Conservation (phyloP, 2,329 filamentous ascomycete species). For the Colletotrichum melonis region DNA sequence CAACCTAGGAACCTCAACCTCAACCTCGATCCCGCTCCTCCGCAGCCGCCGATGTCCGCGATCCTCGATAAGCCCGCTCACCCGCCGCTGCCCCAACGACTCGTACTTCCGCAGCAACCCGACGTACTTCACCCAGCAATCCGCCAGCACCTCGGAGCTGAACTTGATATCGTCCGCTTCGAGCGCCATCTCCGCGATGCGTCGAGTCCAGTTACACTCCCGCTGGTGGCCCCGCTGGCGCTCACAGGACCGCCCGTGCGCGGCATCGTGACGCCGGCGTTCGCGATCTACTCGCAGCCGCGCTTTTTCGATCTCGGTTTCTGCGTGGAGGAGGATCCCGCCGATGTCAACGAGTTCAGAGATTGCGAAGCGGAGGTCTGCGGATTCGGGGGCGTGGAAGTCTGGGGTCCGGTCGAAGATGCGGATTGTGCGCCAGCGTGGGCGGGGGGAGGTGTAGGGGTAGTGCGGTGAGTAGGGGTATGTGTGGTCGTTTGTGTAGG, state of each 20-base stretch:
- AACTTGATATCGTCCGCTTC: slow-evolving; percentile 20
- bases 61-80: slow-evolving; percentile 13
- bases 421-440: slow-evolving; percentile 7
- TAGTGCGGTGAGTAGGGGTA: slow-evolving; percentile 26
- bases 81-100: slow-evolving; percentile 15
- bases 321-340: slow-evolving; percentile 9
- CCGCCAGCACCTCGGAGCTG: slow-evolving; percentile 19
- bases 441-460: background rate
- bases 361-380: slow-evolving; percentile 12
- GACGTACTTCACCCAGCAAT: slow-evolving; percentile 28
- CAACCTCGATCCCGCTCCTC: background rate
- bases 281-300: slow-evolving; percentile 11
- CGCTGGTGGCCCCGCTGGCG: background rate
- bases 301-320: slow-evolving; percentile 24
- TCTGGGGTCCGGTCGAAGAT: slow-evolving; percentile 28
- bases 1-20: background rate
- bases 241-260: slow-evolving; percentile 13
- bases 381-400: slow-evolving; percentile 11
- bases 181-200: background rate
- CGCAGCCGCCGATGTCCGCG: background rate
- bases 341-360: slow-evolving; percentile 27
- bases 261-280: background rate
- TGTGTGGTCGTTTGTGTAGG: slow-evolving; percentile 20
- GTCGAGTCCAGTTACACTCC: slow-evolving; percentile 18
- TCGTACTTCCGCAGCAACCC: slow-evolving; percentile 29